Conservation (phyloP, 371 early-diverging fungal species). For the Circinella minor region DNA sequence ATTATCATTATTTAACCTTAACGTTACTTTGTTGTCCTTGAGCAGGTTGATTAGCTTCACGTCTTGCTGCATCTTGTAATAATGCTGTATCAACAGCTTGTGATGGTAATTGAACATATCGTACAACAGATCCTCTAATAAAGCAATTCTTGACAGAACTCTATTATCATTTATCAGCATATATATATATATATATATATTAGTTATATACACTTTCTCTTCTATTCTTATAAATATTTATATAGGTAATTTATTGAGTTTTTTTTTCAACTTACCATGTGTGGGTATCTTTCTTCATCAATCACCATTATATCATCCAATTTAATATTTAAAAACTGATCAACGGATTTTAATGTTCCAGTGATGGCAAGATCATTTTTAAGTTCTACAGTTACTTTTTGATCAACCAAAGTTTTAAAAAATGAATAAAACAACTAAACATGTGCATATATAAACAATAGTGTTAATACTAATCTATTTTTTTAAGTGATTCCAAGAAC, state of each 20-base stretch:
- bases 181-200: no score
- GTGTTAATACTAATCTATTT: no score
- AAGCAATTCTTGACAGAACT: conserved; percentile 95
- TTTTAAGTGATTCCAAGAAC: no score
- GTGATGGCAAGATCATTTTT: conserved; percentile 96
- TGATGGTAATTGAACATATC: conserved; percentile 94
- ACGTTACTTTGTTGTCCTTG: conserved; percentile 56
- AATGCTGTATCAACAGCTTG: conserved; percentile 91
- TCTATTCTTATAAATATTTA: no score
- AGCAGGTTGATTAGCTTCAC: conserved; percentile 77
- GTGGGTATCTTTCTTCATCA: conserved; percentile 92
- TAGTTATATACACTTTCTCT: no score
- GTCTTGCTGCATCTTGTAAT: conserved; percentile 95
- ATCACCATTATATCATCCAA: conserved; percentile 89
- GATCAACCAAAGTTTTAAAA: conserved; percentile 98
- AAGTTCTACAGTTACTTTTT: conserved; percentile 95
- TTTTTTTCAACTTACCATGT: conserved; percentile 76
- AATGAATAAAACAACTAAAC: conserved; percentile 97
- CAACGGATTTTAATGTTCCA: conserved; percentile 95
- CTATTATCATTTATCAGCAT: conserved; percentile 41
- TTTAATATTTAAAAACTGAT: conserved; percentile 98
- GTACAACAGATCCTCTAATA: conserved; percentile 97
- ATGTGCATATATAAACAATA: no score
- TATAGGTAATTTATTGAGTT: background rate
- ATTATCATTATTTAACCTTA: conserved; percentile 44